Base-by-base conservation (phyloP, 1,284 basidiomycete species). In the Stereum hirsutum region DNA sequence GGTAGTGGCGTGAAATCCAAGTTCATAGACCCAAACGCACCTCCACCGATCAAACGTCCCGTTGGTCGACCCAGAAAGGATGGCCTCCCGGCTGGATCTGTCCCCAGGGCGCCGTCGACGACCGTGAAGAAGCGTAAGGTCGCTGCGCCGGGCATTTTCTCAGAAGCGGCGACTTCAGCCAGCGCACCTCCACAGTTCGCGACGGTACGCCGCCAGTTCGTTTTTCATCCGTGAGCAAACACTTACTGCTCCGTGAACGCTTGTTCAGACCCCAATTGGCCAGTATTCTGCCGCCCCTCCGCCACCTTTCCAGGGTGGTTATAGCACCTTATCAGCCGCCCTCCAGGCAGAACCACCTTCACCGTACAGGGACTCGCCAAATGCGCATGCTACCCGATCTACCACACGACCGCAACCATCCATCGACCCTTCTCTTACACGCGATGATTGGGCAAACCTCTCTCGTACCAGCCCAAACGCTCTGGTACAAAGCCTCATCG, bases 371-470 rank as follows among this genome's bases (percentile, higher is more conserved):
- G 37, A 17, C n/a, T n/a, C n/a, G n/a, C n/a, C n/a, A n/a, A n/a
- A n/a, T n/a, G n/a, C n/a, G n/a, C n/a, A n/a, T n/a, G n/a, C n/a
- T n/a, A n/a, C n/a, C n/a, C n/a, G n/a, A n/a, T n/a, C n/a, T n/a
- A n/a, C n/a, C n/a, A n/a, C n/a, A n/a, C n/a, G n/a, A n/a, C n/a
- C n/a, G 6, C 41, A 53, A 5, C 65, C 59, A 45, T 56, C 63
- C 5, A 68, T 77, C 21, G 75, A 78, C 49, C 74, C 74, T 6
- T 68, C 59, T 27, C 64, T 77, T n/a, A 62, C 66, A 44, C 60
- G 61, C 28, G 73, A 81, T 47, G 75, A 81, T 42, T 86, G 82
- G 83, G 65, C 68, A 0, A 69, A 75, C 17, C 61, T 82, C 8
- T 59, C 70, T 14, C 66, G 71, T 20, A 67, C 64, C 1, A 72